Evolutionary conservation across 2,329 filamentous ascomycete species (phyloP).

Genomic region (Fusarium incarnatum): DNA sequence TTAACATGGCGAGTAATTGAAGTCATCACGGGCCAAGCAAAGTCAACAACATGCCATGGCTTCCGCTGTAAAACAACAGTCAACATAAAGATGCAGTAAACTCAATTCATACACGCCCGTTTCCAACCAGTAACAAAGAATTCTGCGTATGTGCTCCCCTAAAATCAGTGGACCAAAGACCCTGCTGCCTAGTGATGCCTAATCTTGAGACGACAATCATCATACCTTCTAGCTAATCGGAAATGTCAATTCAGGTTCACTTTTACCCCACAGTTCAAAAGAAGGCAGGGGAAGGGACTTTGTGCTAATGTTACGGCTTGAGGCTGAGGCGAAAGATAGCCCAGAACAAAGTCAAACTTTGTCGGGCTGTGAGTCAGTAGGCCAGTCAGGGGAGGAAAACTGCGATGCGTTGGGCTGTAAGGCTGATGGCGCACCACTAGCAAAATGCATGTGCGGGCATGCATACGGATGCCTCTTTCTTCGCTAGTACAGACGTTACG

Average conservation of each 20-base stretch:
- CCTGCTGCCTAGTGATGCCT: conserved; percentile 35
- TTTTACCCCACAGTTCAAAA: conserved; percentile 16
- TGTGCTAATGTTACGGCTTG: conserved; percentile 1
- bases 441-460: neutral
- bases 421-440: conserved; percentile 17
- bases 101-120: neutral
- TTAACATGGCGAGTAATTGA: no score
- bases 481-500: neutral
- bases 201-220: conserved; percentile 11
- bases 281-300: neutral
- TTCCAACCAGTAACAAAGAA: neutral
- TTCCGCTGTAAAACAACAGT: neutral
- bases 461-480: conserved; percentile 18
- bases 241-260: neutral
- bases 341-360: neutral
- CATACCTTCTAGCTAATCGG: conserved; percentile 2
- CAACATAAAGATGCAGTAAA: neutral
- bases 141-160: neutral
- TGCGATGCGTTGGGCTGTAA: conserved; percentile 11
- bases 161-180: conserved; percentile 6
- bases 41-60: neutral
- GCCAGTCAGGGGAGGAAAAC: conserved; percentile 10
- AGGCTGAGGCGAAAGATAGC: neutral
- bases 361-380: conserved; percentile 37
- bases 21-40: neutral